These are phyloP conservation scores for Flaveria ramosissima DNA, from an alignment of 129 eudicot species.

Conservation along the genomic window DNA sequence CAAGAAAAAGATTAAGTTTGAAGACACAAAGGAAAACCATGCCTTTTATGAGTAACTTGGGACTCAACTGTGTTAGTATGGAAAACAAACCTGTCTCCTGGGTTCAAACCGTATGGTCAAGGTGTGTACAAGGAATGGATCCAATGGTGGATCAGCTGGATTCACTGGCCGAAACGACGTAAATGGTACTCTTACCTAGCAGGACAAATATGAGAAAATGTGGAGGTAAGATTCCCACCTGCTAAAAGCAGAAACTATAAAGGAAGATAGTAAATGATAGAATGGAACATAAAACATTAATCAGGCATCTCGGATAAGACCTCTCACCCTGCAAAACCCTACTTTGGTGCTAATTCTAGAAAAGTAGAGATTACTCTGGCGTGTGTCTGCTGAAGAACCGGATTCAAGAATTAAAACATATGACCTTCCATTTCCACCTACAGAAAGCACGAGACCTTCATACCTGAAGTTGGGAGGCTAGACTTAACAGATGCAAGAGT, in stretches of 20 bases:
- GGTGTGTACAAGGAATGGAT: constrained; percentile 96
- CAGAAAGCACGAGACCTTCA: constrained; percentile 89
- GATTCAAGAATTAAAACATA: constrained; percentile 87
- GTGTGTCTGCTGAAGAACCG: constrained; percentile 46
- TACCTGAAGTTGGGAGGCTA: constrained; percentile 52
- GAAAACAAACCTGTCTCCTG: constrained; percentile 74
- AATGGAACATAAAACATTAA: constrained; percentile 13
- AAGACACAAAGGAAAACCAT: neutral
- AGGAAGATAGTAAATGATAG: neutral
- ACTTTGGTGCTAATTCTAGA: constrained; percentile 88
- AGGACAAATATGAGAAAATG: constrained; percentile 33
- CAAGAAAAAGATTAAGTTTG: neutral
- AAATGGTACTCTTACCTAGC: constrained; percentile 93
- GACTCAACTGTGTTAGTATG: neutral
- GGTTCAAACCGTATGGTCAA: constrained; percentile 94
- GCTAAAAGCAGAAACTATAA: constrained; percentile 20
- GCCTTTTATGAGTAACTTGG: neutral
- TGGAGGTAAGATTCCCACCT: constrained; percentile 27
- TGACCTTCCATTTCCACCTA: constrained; percentile 96
- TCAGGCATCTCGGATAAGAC: neutral
- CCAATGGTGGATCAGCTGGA: constrained; percentile 92
- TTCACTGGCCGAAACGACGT: constrained; percentile 86
- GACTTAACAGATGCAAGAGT: constrained; percentile 6
- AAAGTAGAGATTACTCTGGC: constrained; percentile 71
- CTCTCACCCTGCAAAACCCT: constrained; percentile 92